phyloP scores from a whole-genome alignment of 169 alveolate genomes.

The Condylostoma magnum region DNA sequence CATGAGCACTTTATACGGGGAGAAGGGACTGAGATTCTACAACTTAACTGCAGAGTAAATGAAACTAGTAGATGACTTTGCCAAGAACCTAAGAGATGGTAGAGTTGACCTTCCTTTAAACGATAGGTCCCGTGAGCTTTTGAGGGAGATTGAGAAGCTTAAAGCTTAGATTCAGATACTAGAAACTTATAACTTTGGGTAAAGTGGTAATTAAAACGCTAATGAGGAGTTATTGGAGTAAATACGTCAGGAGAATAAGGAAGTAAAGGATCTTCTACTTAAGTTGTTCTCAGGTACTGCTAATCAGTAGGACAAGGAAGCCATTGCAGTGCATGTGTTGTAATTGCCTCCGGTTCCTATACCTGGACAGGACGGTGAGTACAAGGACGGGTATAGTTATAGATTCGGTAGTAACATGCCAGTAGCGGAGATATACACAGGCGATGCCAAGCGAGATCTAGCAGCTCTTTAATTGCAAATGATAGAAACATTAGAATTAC shows the following conservation, averaged over 20 bases:
- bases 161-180: conserved; percentile 29
- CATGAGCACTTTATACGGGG: conserved; percentile 5
- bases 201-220: not conserved
- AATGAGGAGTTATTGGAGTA: conserved; percentile 16
- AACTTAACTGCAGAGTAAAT: conserved; percentile 34
- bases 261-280: conserved; percentile 15
- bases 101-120: conserved; percentile 27
- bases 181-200: conserved; percentile 4
- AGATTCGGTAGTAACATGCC: conserved; percentile 10
- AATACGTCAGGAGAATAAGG: conserved; percentile 16
- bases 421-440: conserved; percentile 17
- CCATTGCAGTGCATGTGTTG: not conserved
- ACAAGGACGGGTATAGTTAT: conserved; percentile 21
- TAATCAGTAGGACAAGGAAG: not conserved
- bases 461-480: conserved; percentile 49
- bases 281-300: conserved; percentile 24
- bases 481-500: conserved; percentile 37
- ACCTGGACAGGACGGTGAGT: not conserved
- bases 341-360: conserved; percentile 27
- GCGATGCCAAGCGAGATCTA: conserved; percentile 28
- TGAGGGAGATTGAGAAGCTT: conserved; percentile 13
- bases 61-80: conserved; percentile 32
- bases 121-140: conserved; percentile 26
- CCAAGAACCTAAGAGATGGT: conserved; percentile 24
- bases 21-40: conserved; percentile 30